phyloP scores from a whole-genome alignment of 441 rosid genomes.

The Pelargonium cotyledonis region DNA sequence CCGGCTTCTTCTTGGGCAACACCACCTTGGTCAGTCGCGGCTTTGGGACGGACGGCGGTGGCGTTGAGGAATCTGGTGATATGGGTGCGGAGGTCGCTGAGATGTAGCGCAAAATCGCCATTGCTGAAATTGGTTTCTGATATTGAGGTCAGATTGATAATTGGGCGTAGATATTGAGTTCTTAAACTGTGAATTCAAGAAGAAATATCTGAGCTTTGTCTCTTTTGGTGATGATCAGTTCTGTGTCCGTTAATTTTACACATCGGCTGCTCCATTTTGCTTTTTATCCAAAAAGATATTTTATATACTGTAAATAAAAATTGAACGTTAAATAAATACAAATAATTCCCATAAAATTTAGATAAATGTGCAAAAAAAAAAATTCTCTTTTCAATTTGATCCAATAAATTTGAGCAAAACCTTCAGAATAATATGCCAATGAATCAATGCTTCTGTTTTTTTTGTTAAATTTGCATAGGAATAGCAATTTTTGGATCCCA shows the following conservation, averaged over 20 bases:
- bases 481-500: too few relatives aligned
- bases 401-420: too few relatives aligned
- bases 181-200: not conserved
- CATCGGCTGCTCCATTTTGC: not conserved
- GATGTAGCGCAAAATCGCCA: constrained; percentile 52
- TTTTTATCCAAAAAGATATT: too few relatives aligned
- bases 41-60: constrained; percentile 20
- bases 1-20: constrained; percentile 75
- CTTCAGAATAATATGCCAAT: too few relatives aligned
- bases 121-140: constrained; percentile 20
- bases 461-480: too few relatives aligned
- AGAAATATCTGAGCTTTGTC: not conserved
- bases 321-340: too few relatives aligned
- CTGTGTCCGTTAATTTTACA: constrained; percentile 14
- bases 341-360: too few relatives aligned
- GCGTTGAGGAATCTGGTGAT: constrained; percentile 37
- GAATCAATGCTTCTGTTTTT: too few relatives aligned
- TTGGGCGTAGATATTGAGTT: not conserved
- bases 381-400: too few relatives aligned
- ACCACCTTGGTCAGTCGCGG: constrained; percentile 53
- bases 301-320: too few relatives aligned
- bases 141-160: not conserved
- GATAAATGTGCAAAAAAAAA: too few relatives aligned
- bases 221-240: not conserved
- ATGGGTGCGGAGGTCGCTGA: constrained; percentile 50